phyloP scores from a whole-genome alignment of 805 yeast genomes.

The Nakazawaea ambrosiae region DNA sequence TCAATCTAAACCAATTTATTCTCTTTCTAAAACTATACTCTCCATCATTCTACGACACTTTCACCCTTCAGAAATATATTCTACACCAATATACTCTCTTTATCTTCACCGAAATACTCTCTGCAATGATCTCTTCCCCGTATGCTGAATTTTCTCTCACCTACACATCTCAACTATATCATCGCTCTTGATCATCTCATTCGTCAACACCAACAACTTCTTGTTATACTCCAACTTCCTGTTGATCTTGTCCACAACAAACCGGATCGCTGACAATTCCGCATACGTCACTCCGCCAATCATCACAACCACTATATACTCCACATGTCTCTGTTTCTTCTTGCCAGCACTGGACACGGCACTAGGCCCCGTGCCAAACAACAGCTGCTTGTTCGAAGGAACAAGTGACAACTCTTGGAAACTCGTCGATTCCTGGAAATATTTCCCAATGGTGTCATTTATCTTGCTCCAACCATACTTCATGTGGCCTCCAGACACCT shows the following conservation, averaged over 20 bases:
- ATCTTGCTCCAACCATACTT: conserved; percentile 36
- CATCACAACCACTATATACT: conserved; percentile 41
- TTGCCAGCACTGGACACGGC: conserved; percentile 16
- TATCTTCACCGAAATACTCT: too few species aligned
- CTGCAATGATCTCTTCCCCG: too few species aligned
- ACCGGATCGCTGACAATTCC: conserved; percentile 68
- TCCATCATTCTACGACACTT: too few species aligned
- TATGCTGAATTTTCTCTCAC: too few species aligned
- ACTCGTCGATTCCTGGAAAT: conserved; percentile 29
- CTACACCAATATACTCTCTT: too few species aligned
- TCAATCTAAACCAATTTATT: too few species aligned
- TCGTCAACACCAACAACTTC: conserved; percentile 34
- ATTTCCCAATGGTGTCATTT: conserved; percentile 30
- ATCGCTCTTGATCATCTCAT: conserved; percentile 33
- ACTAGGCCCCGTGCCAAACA: conserved; percentile 27
- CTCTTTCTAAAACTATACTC: too few species aligned
- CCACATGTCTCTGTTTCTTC: conserved; percentile 16
- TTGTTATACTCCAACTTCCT: conserved; percentile 22
- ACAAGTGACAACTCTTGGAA: conserved; percentile 21
- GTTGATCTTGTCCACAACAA: conserved; percentile 40
- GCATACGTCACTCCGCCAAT: conserved; percentile 86
- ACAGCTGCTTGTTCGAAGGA: conserved; percentile 21
- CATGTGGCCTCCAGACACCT: neutral
- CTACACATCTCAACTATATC: conserved; percentile 23
- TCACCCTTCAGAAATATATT: too few species aligned